Base-by-base conservation (phyloP, 2,329 filamentous ascomycete species). In the Huntiella decipiens region DNA sequence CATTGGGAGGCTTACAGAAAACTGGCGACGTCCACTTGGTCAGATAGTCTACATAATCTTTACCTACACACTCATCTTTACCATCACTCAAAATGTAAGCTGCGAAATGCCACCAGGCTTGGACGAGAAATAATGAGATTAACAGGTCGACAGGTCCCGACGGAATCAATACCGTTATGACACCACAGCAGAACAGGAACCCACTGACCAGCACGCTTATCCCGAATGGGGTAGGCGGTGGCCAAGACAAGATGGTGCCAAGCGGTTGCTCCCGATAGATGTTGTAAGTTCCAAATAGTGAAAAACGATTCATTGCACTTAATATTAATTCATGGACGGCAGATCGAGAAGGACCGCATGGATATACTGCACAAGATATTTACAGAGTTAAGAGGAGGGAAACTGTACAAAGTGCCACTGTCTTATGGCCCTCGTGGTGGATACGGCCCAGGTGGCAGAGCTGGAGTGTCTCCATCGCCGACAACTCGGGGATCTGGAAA, bases 281-380 rank as follows among this genome's bases (percentile, higher is more conserved):
- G 74, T 80, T 61, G 78, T 81, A 64, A 60, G 39, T 37, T 11
- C 7, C 32, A 12, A 4, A 33, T n/a, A 6, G 28, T 6, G 11
- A 15, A 11, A 4, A 13, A n/a, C 66, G 49, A 17, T n/a, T 8
- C 36, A 4, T 37, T 33, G 6, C 38, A 7, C 37, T 31, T 16
- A 34, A 7, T 43, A 4, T 19, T 36, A 37, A 36, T 28, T 34
- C 2, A 44, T 36, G 16, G 11, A 52, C 56, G 48, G 13, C 41
- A 82, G 72, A 65, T 69, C 51, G 84, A 91, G 60, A 73, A 78
- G 56, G 80, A 86, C 58, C 74, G 82, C 53, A 70, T 88, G 56
- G 84, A 92, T 56, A 79, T 88, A 40, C 79, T 85, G 56, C 82
- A 92, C 64, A 82, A 83, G 55, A 66, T 88, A 53, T 81, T 86